Base-by-base conservation (phyloP, 306 rosid species). In the Fragaria nilgerrensis region DNA sequence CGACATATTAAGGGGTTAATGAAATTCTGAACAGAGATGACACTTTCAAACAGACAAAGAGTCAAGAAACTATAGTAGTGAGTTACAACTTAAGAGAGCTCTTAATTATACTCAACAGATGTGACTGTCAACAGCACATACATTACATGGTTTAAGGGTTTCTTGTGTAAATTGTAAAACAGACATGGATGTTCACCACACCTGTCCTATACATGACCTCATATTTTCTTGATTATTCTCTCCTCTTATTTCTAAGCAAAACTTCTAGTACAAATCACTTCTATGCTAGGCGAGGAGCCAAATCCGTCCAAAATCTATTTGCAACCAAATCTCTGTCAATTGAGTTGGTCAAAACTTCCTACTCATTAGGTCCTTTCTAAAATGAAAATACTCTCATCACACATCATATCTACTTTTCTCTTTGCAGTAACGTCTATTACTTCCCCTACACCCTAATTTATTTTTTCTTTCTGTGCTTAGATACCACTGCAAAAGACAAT, bases 1-100 rank as follows among this genome's bases (percentile, higher is more conserved):
- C 41, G 43, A 19, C 43, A 36, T 20, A 69, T 5, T 32, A 29
- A 15, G 74, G n/a, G n/a, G 29, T 72, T 41, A 63, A 62, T 14
- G 19, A 13, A 62, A 37, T 62, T 25, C 39, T 1, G 50, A 14
- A 72, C 36, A 19, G 43, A 73, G 10, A 48, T 59, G 39, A 56
- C 64, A 85, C 48, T 68, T 79, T 36, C 63, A 44, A 61, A 69
- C 48, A 56, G 41, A 58, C 41, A 81, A 81, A 52, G 66, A 48
- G 72, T 41, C 47, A 9, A 52, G 37, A 9, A 73, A 19, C 79
- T 34, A 47, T 9, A 43, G 48, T 43, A 39, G 8, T 53, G 58
- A 41, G 50, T 50, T 37, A 20, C 39, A 3, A 13, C 71, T 41
- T 12, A 25, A 23, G 36, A 25, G 66, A 36, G 44, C 67, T 55